Evolutionary conservation across 1,139 yeast genomes (phyloP), one percentile per base, ranked within the genome.

Genomic region (Kurtzmaniella quercitrusa): DNA sequence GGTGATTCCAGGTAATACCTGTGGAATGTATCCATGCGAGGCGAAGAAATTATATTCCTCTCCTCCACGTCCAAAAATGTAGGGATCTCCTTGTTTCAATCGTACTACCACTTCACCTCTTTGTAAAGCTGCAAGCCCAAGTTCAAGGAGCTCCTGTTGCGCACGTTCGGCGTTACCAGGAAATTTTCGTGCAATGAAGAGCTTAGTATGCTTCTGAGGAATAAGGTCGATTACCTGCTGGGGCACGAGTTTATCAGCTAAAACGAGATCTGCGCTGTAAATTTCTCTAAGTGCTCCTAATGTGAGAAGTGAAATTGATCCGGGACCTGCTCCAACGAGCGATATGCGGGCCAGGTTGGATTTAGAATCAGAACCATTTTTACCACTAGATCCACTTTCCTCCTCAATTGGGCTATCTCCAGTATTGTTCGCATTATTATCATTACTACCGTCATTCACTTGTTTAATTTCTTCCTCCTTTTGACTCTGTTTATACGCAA

Each of bases 91-190:
- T 66, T 93, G 98, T 60, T 93, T 93, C 50, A 93, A 73, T 45
- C 98, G 73, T 3, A 93, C 94, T 1, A 93, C 97, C 48, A 79
- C 80, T 53, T 80, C 75, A 14, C 96, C 96, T 44, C 74, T 65
- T 34, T 68, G 49, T 33, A 89, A 61, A 0, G 83, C 85, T 34
- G 73, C 75, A 18, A 91, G 65, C 0, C 96, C 98, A 49, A 83
- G 64, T 17, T 73, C 69, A 33, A 89, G 68, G 34, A 93, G 71
- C 62, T 93, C 97, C 50, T 86, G 78, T 62, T 93, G 98, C 0
- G 98, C 98, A 41, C 77, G 76, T 57, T 90, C 97, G 1, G 98
- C 98, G 60, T 93, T 91, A 1, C 98, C 98, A 1, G 98, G 98
- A 64, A 90, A 93, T 62, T 93, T 93, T 39, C 90, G 76, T 12